Evolutionary conservation across 2,329 filamentous ascomycete genomes (phyloP).

Genomic region (Amauroascus niger): DNA sequence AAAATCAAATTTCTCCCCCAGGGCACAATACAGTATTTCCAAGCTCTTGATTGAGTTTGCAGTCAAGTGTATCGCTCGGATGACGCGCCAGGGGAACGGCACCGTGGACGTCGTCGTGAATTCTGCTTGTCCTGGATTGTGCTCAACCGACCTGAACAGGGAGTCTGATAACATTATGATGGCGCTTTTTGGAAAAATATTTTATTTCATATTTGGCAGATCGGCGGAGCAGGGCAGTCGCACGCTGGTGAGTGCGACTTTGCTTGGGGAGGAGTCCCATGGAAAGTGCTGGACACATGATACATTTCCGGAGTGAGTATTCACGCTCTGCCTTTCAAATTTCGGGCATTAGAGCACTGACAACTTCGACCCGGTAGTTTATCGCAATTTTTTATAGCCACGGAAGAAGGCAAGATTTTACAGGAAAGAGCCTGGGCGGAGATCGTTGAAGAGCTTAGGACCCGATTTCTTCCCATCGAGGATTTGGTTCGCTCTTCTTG

Average conservation of each 20-base stretch:
- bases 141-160: constrained; percentile 35
- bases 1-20: constrained; percentile 22
- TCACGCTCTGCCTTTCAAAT: not conserved
- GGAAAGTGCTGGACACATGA: constrained; percentile 37
- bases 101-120: constrained; percentile 36
- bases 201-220: constrained; percentile 34
- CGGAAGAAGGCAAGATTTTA: constrained; percentile 7
- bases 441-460: constrained; percentile 12
- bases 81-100: constrained; percentile 27
- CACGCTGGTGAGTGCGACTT: constrained; percentile 35
- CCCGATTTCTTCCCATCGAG: constrained; percentile 3
- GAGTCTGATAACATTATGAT: constrained; percentile 32
- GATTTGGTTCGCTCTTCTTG: not conserved
- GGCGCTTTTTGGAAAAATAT: constrained; percentile 27
- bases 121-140: constrained; percentile 39
- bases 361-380: constrained; percentile 1
- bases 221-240: constrained; percentile 39
- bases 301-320: constrained; percentile 13
- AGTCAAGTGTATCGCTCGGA: constrained; percentile 30
- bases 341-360: not conserved
- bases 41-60: constrained; percentile 38
- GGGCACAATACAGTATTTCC: constrained; percentile 34
- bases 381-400: constrained; percentile 9
- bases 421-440: constrained; percentile 14
- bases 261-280: constrained; percentile 36